Evolutionary conservation across 176 grass and related monocot species (phyloP).

Genomic region (Ensete ventricosum): DNA sequence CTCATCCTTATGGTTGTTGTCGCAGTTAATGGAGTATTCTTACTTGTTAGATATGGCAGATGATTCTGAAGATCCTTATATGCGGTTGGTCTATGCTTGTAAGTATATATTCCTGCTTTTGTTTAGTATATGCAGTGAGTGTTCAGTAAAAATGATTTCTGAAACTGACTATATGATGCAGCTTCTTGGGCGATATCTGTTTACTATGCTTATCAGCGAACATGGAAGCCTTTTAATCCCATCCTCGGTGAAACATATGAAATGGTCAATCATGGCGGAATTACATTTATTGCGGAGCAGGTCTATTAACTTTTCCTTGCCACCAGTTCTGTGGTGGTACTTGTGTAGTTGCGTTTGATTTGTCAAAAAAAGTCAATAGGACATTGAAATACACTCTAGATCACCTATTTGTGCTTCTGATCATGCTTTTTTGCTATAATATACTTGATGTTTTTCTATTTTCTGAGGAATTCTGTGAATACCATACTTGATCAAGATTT

Average conservation of each 20-base stretch:
- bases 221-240: slow-evolving; percentile 98
- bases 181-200: slow-evolving; percentile 90
- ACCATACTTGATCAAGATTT: not conserved
- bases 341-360: not conserved
- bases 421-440: not conserved
- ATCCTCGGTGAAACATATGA: slow-evolving; percentile 99
- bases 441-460: not conserved
- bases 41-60: slow-evolving; percentile 91
- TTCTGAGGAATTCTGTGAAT: not conserved
- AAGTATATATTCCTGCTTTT: slow-evolving; percentile 23
- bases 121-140: not conserved
- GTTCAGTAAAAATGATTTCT: slow-evolving; percentile 15
- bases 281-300: slow-evolving; percentile 87
- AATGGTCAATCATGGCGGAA: slow-evolving; percentile 73
- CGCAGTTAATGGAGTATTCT: slow-evolving; percentile 89
- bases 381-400: no score
- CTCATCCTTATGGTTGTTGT: slow-evolving; percentile 1
- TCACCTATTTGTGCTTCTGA: not conserved
- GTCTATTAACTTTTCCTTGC: slow-evolving; percentile 23
- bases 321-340: not conserved
- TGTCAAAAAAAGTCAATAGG: not conserved
- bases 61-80: slow-evolving; percentile 89
- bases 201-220: slow-evolving; percentile 63
- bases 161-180: slow-evolving; percentile 34
- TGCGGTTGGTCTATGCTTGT: slow-evolving; percentile 89